phyloP scores from a whole-genome alignment of 192 early-diverging fungal genomes.

The Backusella sp. region DNA sequence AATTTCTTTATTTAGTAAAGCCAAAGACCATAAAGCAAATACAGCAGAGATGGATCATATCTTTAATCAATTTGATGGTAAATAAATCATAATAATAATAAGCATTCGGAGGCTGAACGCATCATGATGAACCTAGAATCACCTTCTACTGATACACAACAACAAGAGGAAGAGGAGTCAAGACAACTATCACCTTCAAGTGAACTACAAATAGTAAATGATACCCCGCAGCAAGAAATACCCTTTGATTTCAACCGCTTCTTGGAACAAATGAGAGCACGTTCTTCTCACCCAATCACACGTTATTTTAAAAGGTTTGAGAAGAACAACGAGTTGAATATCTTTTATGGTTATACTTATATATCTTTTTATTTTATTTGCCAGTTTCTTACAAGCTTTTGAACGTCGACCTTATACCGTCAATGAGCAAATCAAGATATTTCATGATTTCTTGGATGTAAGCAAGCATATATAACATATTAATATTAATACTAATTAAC shows the following conservation, averaged over 20 bases:
- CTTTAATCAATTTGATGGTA: slow-evolving; percentile 18
- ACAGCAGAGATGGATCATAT: slow-evolving; percentile 19
- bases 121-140: not conserved
- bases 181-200: not conserved
- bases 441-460: slow-evolving; percentile 70
- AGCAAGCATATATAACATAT: not conserved
- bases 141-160: not conserved
- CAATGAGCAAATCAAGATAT: slow-evolving; percentile 74
- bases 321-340: too few relatives aligned
- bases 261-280: slow-evolving; percentile 66
- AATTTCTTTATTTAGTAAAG: not conserved
- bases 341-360: too few relatives aligned
- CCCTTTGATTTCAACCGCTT: slow-evolving; percentile 77
- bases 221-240: slow-evolving; percentile 22
- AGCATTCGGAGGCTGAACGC: not conserved
- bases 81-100: not conserved
- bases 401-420: slow-evolving; percentile 68
- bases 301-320: slow-evolving; percentile 57
- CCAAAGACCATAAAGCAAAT: slow-evolving; percentile 6
- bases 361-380: not conserved
- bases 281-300: slow-evolving; percentile 59
- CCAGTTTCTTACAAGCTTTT: slow-evolving; percentile 72
- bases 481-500: not conserved
- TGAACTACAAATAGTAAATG: slow-evolving; percentile 1
- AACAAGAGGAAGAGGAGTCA: not conserved